Base-by-base conservation (phyloP, 257 asterid species). In the Cordia subcordata region DNA sequence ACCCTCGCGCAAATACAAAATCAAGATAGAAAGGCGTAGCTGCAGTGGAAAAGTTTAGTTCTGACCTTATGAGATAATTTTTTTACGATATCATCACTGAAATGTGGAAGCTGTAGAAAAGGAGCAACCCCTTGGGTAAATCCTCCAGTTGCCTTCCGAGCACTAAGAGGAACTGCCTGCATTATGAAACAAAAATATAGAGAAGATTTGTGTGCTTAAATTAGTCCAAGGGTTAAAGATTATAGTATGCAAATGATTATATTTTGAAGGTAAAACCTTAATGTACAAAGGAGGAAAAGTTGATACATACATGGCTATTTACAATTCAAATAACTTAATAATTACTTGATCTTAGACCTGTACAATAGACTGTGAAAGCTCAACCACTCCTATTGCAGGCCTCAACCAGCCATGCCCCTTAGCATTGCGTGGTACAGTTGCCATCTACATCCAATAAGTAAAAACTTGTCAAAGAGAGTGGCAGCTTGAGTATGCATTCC, bases 381-480 rank as follows among this genome's bases (percentile, higher is more conserved):
- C 98, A 69, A 88, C 56, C 47, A 84, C 86, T 63, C 94, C 98
- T 23, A 82, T 22, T 16, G 96, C 75, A 54, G 98, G 96, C 71
- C 95, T 82, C 50, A 91, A 85, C 98, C 98, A 91, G 68, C 96
- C 95, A 46, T 84, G 95, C 67, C 94, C 95, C 77, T 80, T 84
- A 12, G 82, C 60, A 69, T 75, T 75, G 67, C 90, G 92, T 49
- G 98, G 90, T 73, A 91, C 61, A 59, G 84, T 71, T 50, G 96
- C 82, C 98, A 88, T 83, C 98, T 91, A 86, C 39, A 61, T 18
- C 38, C 35, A 39, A 64, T 15, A 49, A 32, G 32, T 44, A 61
- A 66, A n/a, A 49, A 57, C 40, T 62, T 46, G 49, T 52, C 40
- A 13, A 60, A 22, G 18, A 27, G 70, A 63, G 62, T 66, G 54